These are phyloP conservation scores for Sporothrix euskadiensis DNA, from an alignment of 2,329 filamentous ascomycete genomes.

Conservation along the genomic window DNA sequence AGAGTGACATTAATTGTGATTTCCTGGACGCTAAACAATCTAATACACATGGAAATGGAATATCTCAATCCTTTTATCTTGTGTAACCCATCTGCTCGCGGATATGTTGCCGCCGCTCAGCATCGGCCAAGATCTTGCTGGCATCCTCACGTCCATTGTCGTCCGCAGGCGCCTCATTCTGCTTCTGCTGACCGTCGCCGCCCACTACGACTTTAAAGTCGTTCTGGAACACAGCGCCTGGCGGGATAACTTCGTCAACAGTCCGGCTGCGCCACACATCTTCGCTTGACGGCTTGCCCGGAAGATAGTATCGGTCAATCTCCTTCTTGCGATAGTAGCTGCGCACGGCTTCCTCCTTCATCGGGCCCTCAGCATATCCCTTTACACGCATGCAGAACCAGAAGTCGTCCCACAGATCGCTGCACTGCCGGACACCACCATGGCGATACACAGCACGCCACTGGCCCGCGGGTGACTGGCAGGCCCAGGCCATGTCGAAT, in stretches of 20 bases:
- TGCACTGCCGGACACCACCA: constrained; percentile 74
- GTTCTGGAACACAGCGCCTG: constrained; percentile 48
- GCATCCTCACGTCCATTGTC: constrained; percentile 48
- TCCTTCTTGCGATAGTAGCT: constrained; percentile 69
- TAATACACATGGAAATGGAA: background rate
- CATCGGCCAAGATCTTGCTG: constrained; percentile 46
- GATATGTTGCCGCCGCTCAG: constrained; percentile 42
- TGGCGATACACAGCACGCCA: constrained; percentile 90
- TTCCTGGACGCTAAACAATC: background rate
- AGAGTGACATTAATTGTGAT: background rate
- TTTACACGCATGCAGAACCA: constrained; percentile 96
- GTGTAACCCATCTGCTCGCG: constrained; percentile 40
- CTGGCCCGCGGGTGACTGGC: constrained; percentile 86
- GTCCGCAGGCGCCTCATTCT: constrained; percentile 26
- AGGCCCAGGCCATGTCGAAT: constrained; percentile 94
- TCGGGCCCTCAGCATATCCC: constrained; percentile 54
- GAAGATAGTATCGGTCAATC: constrained; percentile 65
- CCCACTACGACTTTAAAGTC: constrained; percentile 33
- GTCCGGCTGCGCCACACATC: constrained; percentile 80
- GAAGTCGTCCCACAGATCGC: constrained; percentile 87
- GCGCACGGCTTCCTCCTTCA: constrained; percentile 62
- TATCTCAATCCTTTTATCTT: constrained; percentile 10
- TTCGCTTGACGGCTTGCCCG: constrained; percentile 71
- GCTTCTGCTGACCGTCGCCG: constrained; percentile 33
- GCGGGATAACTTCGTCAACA: constrained; percentile 55